phyloP scores from a whole-genome alignment of 768 basidiomycete genomes.

The Lentinula aciculospora region DNA sequence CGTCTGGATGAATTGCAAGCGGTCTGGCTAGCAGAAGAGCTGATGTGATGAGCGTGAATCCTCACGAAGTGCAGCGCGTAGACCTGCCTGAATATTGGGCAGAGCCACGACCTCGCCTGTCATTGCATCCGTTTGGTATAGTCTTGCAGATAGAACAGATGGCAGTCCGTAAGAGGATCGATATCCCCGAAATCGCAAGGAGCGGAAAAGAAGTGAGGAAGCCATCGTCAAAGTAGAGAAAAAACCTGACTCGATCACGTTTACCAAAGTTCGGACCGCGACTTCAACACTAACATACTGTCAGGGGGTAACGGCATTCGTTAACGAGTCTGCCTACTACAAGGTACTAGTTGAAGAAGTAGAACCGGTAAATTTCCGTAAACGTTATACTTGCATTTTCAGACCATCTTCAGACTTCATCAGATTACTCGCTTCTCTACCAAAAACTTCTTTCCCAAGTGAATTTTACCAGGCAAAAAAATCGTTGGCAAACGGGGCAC shows the following conservation, averaged over 20 bases:
- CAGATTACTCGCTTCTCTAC: background rate
- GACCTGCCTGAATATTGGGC: constrained; percentile 49
- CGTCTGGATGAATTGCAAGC: constrained; percentile 44
- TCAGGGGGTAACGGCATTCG: too few species aligned
- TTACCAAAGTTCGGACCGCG: background rate
- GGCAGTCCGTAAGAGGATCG: background rate
- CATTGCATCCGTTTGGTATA: constrained; percentile 30
- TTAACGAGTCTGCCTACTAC: too few species aligned
- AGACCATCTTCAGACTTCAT: background rate
- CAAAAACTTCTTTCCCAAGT: background rate
- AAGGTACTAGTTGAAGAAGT: too few species aligned
- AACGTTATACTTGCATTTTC: too few species aligned
- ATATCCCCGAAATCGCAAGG: background rate
- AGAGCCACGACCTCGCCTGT: constrained; percentile 42
- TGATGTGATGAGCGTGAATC: background rate
- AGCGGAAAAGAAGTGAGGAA: background rate
- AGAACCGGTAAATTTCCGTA: too few species aligned
- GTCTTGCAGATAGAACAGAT: background rate
- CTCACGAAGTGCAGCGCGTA: background rate
- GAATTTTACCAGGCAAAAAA: background rate
- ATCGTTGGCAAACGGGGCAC: too few species aligned
- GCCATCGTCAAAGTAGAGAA: background rate
- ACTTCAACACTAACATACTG: too few species aligned
- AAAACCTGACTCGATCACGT: too few species aligned
- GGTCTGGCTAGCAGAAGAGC: constrained; percentile 35